phyloP scores from a whole-genome alignment of 1,284 basidiomycete genomes.

The Sporisorium exsertum region DNA sequence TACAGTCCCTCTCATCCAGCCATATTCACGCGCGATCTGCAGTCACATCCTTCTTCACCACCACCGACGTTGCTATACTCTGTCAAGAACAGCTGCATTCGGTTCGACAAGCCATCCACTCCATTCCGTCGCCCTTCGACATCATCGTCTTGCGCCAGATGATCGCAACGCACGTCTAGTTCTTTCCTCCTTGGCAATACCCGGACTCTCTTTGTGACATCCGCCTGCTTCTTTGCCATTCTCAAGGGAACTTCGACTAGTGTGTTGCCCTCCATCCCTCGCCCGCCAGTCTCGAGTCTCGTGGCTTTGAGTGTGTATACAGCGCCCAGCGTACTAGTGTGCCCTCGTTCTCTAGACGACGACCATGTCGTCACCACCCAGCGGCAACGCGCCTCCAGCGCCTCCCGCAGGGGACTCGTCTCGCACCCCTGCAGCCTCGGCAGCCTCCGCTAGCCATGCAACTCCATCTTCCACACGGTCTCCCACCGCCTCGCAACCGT shows the following conservation, averaged over 20 bases:
- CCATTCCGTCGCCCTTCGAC: neutral
- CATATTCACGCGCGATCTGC: neutral
- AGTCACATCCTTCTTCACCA: too few relatives aligned
- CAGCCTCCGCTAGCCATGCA: slow-evolving; percentile 6
- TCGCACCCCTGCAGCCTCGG: slow-evolving; percentile 1
- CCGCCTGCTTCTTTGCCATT: neutral
- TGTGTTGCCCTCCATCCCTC: neutral
- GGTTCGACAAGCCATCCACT: neutral
- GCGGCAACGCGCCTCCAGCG: slow-evolving; percentile 9
- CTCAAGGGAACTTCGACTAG: neutral
- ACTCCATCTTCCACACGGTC: slow-evolving; percentile 29
- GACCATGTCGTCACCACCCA: slow-evolving; percentile 37
- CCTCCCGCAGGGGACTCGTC: slow-evolving; percentile 12
- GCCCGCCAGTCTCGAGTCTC: neutral
- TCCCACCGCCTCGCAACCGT: slow-evolving; percentile 48
- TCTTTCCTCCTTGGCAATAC: neutral
- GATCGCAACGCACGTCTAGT: neutral
- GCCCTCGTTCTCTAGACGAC: neutral
- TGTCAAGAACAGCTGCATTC: neutral
- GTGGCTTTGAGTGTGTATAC: neutral
- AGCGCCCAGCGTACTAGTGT: neutral
- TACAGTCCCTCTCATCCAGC: neutral
- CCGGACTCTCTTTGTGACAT: neutral
- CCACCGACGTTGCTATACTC: neutral
- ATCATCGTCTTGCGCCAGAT: neutral